These are phyloP conservation scores for Aspergillus hortae DNA, from an alignment of 2,329 filamentous ascomycete genomes.

Conservation along the genomic window DNA sequence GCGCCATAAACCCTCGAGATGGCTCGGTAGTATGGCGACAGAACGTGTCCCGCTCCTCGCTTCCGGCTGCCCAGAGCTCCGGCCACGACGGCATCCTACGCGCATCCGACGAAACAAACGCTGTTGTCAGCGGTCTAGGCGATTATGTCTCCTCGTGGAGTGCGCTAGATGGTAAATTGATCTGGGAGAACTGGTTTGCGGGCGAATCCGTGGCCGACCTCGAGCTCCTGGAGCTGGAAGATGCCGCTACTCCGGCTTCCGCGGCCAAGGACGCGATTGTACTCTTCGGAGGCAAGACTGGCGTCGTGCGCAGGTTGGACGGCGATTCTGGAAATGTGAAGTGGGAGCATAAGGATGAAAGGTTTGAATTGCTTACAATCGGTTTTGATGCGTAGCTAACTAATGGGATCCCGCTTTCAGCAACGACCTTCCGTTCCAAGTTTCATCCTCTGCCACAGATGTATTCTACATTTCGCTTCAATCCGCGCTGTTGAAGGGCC, in stretches of 20 bases:
- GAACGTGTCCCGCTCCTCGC: constrained; percentile 52
- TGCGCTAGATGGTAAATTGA: constrained; percentile 71
- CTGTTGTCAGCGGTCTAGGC: constrained; percentile 70
- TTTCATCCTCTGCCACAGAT: constrained; percentile 63
- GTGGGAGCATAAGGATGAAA: constrained; percentile 72
- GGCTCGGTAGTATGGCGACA: constrained; percentile 87
- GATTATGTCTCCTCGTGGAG: constrained; percentile 75
- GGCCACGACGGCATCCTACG: constrained; percentile 50
- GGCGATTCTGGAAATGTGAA: constrained; percentile 68
- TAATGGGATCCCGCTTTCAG: constrained; percentile 34
- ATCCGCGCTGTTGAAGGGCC: constrained; percentile 60
- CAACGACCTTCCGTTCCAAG: constrained; percentile 71
- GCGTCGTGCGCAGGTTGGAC: constrained; percentile 66
- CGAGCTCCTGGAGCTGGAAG: constrained; percentile 71
- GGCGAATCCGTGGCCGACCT: constrained; percentile 49
- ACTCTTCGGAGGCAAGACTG: constrained; percentile 56
- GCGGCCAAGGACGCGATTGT: constrained; percentile 62
- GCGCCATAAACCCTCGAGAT: constrained; percentile 83
- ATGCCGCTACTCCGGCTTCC: constrained; percentile 43
- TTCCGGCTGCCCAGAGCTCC: constrained; percentile 12
- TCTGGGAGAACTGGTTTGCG: constrained; percentile 66
- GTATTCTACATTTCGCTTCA: constrained; percentile 77
- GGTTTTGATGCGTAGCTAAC: constrained; percentile 8
- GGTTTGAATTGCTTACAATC: constrained; percentile 31
- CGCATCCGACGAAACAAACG: constrained; percentile 74